These are phyloP conservation scores for Cryomyces antarcticus DNA, from an alignment of 495 filamentous ascomycete genomes.

Conservation along the genomic window DNA sequence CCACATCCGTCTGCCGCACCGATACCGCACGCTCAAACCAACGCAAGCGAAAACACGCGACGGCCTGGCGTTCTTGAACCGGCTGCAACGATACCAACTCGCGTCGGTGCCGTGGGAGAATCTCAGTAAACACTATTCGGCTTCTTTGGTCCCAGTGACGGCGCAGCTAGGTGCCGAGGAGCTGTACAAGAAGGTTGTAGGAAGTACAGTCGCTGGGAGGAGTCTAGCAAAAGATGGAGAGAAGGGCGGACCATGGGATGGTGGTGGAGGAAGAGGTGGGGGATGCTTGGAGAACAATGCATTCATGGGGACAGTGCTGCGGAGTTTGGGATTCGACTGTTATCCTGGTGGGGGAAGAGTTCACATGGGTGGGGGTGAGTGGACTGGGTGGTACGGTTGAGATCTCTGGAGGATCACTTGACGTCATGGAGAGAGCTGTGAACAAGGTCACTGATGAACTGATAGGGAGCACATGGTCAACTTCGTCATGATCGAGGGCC, in stretches of 20 bases:
- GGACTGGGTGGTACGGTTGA: too few species aligned
- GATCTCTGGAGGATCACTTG: too few species aligned
- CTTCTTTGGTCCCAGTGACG: constrained; percentile 22
- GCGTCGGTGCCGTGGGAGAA: constrained; percentile 53
- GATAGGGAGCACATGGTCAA: constrained; percentile 50
- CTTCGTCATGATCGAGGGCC: constrained; percentile 33
- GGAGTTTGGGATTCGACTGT: constrained; percentile 37
- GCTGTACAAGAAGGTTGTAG: constrained; percentile 45
- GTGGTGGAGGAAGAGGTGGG: constrained; percentile 41
- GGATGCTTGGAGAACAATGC: constrained; percentile 63
- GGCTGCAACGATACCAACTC: constrained; percentile 30
- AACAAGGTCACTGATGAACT: too few species aligned
- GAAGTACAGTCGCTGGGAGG: too few species aligned
- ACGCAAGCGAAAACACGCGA: neutral
- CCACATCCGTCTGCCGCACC: neutral
- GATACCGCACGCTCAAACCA: neutral
- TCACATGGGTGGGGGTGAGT: too few species aligned
- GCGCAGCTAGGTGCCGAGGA: constrained; percentile 34
- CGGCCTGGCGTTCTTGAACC: constrained; percentile 13
- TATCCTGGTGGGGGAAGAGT: constrained; percentile 30
- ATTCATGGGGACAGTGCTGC: constrained; percentile 45
- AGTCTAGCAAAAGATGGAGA: too few species aligned
- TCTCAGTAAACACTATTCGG: constrained; percentile 34
- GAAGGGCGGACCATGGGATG: too few species aligned
- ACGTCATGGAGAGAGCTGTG: too few species aligned